Base-by-base conservation (phyloP, 106 monocot genomes). In the Dioscorea alata region DNA sequence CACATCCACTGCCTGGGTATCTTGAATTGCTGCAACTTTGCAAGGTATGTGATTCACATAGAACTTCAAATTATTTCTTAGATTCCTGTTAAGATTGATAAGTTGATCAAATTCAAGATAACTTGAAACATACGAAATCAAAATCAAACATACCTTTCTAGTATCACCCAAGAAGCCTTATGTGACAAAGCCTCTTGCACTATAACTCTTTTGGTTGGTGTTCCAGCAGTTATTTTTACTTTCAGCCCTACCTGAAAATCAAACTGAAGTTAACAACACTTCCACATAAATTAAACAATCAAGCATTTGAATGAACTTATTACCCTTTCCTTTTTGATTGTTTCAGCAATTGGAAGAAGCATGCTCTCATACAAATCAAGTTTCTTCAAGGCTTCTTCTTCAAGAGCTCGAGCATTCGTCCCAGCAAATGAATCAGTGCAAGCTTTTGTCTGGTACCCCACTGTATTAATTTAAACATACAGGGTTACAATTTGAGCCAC, bases 381-480 rank as follows among this genome's bases (percentile, higher is more conserved):
- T 49, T 73, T 76, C 50, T 56, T 72, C 32, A 28, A 17, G 12
- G 76, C 73, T 69, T 82, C 73, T 35, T 82, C 81, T 50, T 77
- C 73, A 19, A 82, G 64, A 16, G 61, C 68, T 10, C 73, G 64
- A 33, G 33, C 49, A 53, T 42, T 82, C 3, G 69, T 73, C 50
- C 81, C 81, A 13, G 12, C 22, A 62, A 82, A 76, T 20, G 81
- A 82, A 51, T 76, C 76, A 20, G 73, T 68, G 76, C 62, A 77
- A 50, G 73, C 81, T 28, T 82, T 82, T 57, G 73, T 82, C 15
- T 72, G 73, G 57, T 76, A 82, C 19, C 81, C 81, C 81, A 82
- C 81, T 82, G 34, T 22, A 21, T 25, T 23, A 28, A 61, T 17
- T 32, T 13, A 56, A 69, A 52, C 6, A 21, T 72, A 31, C 13